Conservation (phyloP, 306 rosid species). For the Sechiopsis laciniata region DNA sequence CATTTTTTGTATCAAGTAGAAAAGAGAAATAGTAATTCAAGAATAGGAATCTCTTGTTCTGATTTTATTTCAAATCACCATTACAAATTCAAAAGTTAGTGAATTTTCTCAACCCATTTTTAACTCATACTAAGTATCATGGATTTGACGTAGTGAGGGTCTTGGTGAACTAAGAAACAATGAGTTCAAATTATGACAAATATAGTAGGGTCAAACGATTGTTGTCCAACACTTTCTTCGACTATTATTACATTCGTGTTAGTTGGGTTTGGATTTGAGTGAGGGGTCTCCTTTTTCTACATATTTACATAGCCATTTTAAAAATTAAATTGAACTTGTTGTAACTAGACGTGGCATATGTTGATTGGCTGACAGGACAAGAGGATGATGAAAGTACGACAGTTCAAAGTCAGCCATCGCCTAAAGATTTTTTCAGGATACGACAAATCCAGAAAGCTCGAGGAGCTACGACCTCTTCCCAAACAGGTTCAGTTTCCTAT, state of each 20-base stretch:
- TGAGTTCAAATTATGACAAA: no score
- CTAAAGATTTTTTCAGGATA: slow-evolving; percentile 79
- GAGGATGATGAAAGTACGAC: slow-evolving; percentile 70
- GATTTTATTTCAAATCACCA: neutral
- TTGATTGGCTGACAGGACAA: slow-evolving; percentile 38
- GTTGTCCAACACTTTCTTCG: neutral
- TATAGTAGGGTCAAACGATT: no score
- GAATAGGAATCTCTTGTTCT: neutral
- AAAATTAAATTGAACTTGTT: neutral
- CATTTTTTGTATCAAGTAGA: no score
- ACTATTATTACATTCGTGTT: neutral
- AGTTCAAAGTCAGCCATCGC: slow-evolving; percentile 84
- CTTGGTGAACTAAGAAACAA: no score
- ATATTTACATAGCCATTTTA: neutral
- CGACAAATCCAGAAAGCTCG: slow-evolving; percentile 81
- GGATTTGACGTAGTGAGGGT: neutral
- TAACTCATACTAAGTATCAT: neutral
- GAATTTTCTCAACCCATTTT: neutral
- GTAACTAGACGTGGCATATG: neutral
- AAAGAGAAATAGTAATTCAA: no score
- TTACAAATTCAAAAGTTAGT: neutral
- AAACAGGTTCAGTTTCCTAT: slow-evolving; percentile 82
- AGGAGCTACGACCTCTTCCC: slow-evolving; percentile 54
- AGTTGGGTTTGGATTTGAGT: neutral
- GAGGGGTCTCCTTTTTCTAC: neutral